Evolutionary conservation across 1,284 basidiomycete genomes (phyloP).

Genomic region (Phellopilus nigrolimitatus): DNA sequence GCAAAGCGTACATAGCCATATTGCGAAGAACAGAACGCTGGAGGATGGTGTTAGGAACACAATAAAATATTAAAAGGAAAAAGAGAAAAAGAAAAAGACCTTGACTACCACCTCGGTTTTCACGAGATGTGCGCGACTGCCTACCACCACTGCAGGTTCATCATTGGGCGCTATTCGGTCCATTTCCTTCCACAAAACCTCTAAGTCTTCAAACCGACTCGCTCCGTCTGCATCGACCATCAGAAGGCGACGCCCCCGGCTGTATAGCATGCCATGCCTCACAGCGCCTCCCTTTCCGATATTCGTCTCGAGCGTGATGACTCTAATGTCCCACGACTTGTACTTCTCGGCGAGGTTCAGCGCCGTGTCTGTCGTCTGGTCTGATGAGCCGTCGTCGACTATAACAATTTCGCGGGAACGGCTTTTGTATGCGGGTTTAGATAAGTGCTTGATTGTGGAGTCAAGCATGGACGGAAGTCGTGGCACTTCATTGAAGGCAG

Average conservation of each 20-base stretch:
- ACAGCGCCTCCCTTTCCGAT: constrained; percentile 92
- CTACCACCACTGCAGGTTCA: constrained; percentile 68
- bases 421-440: constrained; percentile 30
- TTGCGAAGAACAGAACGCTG: constrained; percentile 86
- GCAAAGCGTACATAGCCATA: constrained; percentile 88
- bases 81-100: constrained; percentile 38
- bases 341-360: constrained; percentile 60
- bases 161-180: constrained; percentile 50
- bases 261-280: constrained; percentile 81
- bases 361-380: constrained; percentile 66
- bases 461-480: constrained; percentile 81
- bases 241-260: constrained; percentile 72
- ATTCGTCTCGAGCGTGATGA: constrained; percentile 77
- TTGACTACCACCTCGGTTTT: constrained; percentile 92
- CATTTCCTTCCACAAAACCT: constrained; percentile 69
- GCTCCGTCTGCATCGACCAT: constrained; percentile 96
- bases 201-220: constrained; percentile 79
- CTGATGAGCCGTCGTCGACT: constrained; percentile 85
- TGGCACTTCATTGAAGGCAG: constrained; percentile 85
- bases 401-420: constrained; percentile 77
- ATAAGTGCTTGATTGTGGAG: constrained; percentile 61
- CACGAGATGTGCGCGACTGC: constrained; percentile 88
- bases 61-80: neutral
- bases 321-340: constrained; percentile 55
- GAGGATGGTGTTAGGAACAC: neutral